These are phyloP conservation scores for Colletotrichum euphorbiae DNA, from an alignment of 2,329 filamentous ascomycete genomes.

Conservation along the genomic window DNA sequence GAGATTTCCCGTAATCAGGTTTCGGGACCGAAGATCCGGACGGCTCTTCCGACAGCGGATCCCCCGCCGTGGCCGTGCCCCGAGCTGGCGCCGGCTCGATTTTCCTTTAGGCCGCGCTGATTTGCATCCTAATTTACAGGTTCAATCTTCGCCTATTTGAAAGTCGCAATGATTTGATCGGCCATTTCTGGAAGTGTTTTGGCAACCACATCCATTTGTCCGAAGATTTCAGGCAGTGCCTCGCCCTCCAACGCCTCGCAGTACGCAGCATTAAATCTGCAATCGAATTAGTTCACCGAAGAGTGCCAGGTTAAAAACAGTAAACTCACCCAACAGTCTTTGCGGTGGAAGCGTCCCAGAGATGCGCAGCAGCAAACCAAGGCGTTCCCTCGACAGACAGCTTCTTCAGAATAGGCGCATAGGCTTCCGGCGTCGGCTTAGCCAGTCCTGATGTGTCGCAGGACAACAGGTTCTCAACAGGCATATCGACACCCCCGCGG, in stretches of 20 bases:
- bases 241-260: slow-evolving; percentile 49
- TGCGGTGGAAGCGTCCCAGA: slow-evolving; percentile 69
- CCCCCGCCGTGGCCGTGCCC: too few species aligned
- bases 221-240: slow-evolving; percentile 51
- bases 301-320: not conserved
- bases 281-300: not conserved
- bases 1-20: too few species aligned
- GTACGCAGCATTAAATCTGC: slow-evolving; percentile 63
- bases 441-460: slow-evolving; percentile 62
- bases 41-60: too few species aligned
- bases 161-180: slow-evolving; percentile 49
- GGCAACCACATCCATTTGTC: slow-evolving; percentile 62
- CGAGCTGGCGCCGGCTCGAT: too few species aligned
- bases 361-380: slow-evolving; percentile 71
- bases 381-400: slow-evolving; percentile 53
- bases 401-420: slow-evolving; percentile 55
- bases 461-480: slow-evolving; percentile 61
- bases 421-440: slow-evolving; percentile 62
- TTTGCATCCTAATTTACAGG: too few species aligned
- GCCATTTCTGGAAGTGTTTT: slow-evolving; percentile 62
- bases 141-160: slow-evolving; percentile 16
- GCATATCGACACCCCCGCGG: slow-evolving; percentile 60
- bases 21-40: too few species aligned
- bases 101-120: too few species aligned
- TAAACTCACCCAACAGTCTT: slow-evolving; percentile 54